A percentile compares a stretch with the other conserved stretches of the same genome.
These are phyloP conservation scores for Nissolia schottii DNA, from an alignment of 306 rosid species.

Conservation along the genomic window DNA sequence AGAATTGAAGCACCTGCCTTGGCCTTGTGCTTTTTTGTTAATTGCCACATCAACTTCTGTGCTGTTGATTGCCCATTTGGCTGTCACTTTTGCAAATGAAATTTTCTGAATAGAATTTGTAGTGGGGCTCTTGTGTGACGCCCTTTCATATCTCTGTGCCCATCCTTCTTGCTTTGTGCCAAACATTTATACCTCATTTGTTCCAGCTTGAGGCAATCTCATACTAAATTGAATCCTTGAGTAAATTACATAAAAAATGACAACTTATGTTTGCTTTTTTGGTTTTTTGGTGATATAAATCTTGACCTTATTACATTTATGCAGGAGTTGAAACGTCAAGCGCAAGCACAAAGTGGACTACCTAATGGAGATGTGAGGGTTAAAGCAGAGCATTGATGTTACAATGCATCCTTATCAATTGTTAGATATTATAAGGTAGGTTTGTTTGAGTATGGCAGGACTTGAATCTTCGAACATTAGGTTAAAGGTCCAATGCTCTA, in stretches of 20 bases:
- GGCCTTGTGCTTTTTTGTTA: not conserved
- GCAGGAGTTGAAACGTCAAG: slow-evolving; percentile 78
- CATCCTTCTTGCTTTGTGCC: not conserved
- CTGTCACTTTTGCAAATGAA: not conserved
- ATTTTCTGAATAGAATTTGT: not conserved
- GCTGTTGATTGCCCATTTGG: not conserved
- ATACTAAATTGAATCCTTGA: not conserved
- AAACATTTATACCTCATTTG: not conserved
- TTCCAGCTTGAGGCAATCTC: not conserved
- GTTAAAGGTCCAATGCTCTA: not conserved
- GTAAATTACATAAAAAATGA: not conserved
- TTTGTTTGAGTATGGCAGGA: not conserved
- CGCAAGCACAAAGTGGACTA: slow-evolving; percentile 64
- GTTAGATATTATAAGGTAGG: not conserved
- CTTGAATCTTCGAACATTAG: not conserved
- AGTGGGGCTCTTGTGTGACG: not conserved
- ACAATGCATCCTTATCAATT: not conserved
- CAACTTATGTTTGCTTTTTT: not conserved
- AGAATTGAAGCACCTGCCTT: not conserved
- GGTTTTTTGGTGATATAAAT: not conserved
- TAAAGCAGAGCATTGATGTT: slow-evolving; percentile 50
- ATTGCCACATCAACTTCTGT: not conserved
- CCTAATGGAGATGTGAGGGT: slow-evolving; percentile 89
- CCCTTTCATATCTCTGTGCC: not conserved
- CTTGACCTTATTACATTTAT: slow-evolving; percentile 19